A percentile compares a stretch with the other conserved stretches of the same genome.
Conservation (phyloP, 2,329 filamentous ascomycete species). For the Pseudogymnoascus pannorum region DNA sequence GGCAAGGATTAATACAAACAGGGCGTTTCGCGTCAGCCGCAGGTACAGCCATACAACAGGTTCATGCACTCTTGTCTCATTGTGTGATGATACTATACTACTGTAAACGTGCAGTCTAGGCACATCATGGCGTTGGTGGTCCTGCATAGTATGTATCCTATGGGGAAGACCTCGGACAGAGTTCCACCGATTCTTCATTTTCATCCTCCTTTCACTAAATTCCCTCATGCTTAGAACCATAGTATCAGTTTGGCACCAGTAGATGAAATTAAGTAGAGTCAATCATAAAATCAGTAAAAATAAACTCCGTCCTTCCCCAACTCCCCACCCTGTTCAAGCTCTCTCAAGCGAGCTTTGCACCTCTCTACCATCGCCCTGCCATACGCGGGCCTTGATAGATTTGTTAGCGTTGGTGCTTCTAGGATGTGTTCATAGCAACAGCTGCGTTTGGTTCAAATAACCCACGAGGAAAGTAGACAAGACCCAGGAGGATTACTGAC, state of each 20-base stretch:
- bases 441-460: not conserved
- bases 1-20: too few species aligned
- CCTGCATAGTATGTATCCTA: too few species aligned
- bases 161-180: too few species aligned
- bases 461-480: not conserved
- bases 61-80: too few species aligned
- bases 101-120: too few species aligned
- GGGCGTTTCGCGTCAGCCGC: too few species aligned
- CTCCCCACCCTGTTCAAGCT: constrained; percentile 16
- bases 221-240: too few species aligned
- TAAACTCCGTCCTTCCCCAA: constrained; percentile 16
- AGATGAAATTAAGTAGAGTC: not conserved
- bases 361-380: constrained; percentile 16
- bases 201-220: too few species aligned
- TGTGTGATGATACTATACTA: too few species aligned
- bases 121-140: too few species aligned
- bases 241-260: not conserved
- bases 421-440: not conserved
- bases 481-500: not conserved
- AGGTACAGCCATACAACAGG: too few species aligned
- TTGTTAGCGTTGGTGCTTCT: not conserved
- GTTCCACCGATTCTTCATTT: too few species aligned
- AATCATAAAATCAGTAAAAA: constrained; percentile 10
- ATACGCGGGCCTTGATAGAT: constrained; percentile 13
- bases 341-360: constrained; percentile 16